Evolutionary conservation across 306 rosid genomes (phyloP), one percentile per base, ranked within the genome.

Genomic region (Gastrolobium villosum): DNA sequence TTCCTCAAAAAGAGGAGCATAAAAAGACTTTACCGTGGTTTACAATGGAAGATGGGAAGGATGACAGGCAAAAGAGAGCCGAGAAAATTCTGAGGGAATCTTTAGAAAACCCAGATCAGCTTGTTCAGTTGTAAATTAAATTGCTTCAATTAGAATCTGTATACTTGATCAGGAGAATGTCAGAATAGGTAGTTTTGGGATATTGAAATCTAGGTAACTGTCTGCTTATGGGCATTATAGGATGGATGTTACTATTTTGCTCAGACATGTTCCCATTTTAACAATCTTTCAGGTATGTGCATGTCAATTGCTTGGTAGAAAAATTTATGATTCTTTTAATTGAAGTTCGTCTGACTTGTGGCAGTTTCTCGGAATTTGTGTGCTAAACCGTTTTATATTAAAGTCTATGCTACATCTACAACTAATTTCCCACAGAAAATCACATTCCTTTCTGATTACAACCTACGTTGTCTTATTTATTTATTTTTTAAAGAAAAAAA

Each of bases 31-130:
- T 83, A 31, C 86, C 90, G 30, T 84, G 80, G 85, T 89, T 83
- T 84, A 86, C 68, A 26, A 87, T 78, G 78, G 96, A 79, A 76
- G 87, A 83, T 70, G 90, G 84, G 81, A 86, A 86, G 84, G 90
- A 89, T 81, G 96, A 89, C 81, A 90, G 86, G 88, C 91, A 90
- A 87, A 83, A 81, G 80, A 88, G 88, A 84, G 94, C 93, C 0
- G 96, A 89, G 87, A 85, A 86, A 76, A 94, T 94, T 86, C 88
- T 94, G 81, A 85, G 90, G 87, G 87, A 87, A 82, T 90, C 96
- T 49, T 86, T 89, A 86, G 93, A 86, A 79, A 89, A 89, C 76
- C 79, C 90, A 68, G 85, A 86, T 72, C 93, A 86, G 84, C 86
- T 88, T 80, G 89, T 88, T 82, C 88, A 90, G 77, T 89, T 90